Evolutionary conservation across 2,329 filamentous ascomycete genomes (phyloP).

Genomic region (Verticillium nubilum): DNA sequence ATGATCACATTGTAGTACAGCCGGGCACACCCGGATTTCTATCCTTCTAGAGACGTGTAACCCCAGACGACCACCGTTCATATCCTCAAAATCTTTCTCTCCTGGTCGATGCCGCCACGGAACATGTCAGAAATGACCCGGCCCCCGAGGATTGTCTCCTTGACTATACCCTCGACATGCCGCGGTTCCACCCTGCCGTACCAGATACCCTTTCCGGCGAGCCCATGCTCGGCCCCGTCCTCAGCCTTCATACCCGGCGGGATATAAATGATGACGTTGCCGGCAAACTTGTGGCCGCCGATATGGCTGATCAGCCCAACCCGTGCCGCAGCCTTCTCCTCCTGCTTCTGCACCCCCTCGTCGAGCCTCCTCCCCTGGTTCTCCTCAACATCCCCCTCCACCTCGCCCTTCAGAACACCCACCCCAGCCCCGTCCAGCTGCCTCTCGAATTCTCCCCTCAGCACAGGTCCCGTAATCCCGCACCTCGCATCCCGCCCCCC

Average conservation of each 20-base stretch:
- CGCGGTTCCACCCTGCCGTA: constrained; percentile 72
- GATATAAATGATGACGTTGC: constrained; percentile 77
- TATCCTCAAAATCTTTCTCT: constrained; percentile 47
- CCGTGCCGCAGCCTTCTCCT: constrained; percentile 38
- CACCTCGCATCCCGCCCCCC: constrained; percentile 77
- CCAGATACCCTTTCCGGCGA: constrained; percentile 73
- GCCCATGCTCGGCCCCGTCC: constrained; percentile 42
- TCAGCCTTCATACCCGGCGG: constrained; percentile 45
- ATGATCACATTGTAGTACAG: background rate
- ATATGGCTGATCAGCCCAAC: constrained; percentile 74
- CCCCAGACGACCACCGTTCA: background rate
- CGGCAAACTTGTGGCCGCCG: constrained; percentile 80
- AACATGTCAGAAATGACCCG: constrained; percentile 67
- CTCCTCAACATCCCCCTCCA: constrained; percentile 29
- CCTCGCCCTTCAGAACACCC: constrained; percentile 39
- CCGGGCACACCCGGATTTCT: background rate
- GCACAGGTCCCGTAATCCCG: constrained; percentile 69
- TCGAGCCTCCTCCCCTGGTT: constrained; percentile 7
- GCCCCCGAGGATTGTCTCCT: constrained; percentile 63
- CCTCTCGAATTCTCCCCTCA: constrained; percentile 64
- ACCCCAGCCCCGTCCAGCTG: constrained; percentile 47
- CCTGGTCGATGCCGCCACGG: constrained; percentile 58
- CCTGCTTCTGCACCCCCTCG: constrained; percentile 10
- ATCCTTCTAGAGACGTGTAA: background rate
- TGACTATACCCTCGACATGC: constrained; percentile 70